phyloP scores from a whole-genome alignment of 805 yeast species.

The Cyberlindnera meyerae region DNA sequence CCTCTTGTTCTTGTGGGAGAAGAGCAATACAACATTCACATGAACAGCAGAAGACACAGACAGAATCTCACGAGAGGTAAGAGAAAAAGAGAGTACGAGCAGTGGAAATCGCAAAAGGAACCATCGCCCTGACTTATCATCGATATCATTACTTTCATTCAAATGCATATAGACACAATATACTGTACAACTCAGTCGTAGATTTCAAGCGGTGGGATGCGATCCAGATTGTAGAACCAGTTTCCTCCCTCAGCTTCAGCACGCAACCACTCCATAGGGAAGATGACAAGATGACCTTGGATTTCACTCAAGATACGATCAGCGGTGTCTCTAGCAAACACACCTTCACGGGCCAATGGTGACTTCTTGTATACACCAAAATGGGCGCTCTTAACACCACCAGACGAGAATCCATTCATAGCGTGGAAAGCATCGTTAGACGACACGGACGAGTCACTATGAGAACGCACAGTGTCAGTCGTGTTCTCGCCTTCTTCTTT shows the following conservation, averaged over 20 bases:
- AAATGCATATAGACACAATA: too few species aligned
- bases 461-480: too few species aligned
- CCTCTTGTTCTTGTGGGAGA: slow-evolving; percentile 68
- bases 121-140: too few species aligned
- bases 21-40: slow-evolving; percentile 64
- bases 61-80: slow-evolving; percentile 43
- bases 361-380: slow-evolving; percentile 31
- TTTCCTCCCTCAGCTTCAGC: slow-evolving; percentile 86
- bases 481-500: not conserved
- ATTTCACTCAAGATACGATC: slow-evolving; percentile 65
- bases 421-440: too few species aligned
- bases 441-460: too few species aligned
- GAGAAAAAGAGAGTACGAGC: slow-evolving; percentile 50
- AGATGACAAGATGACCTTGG: slow-evolving; percentile 84
- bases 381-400: slow-evolving; percentile 34
- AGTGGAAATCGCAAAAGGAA: slow-evolving; percentile 26
- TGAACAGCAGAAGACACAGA: slow-evolving; percentile 63
- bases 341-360: slow-evolving; percentile 36
- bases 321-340: slow-evolving; percentile 72
- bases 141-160: too few species aligned
- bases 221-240: slow-evolving; percentile 93
- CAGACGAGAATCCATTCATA: slow-evolving; percentile 3
- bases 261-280: slow-evolving; percentile 87
- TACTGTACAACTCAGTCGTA: slow-evolving; percentile 50
- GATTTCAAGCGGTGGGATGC: slow-evolving; percentile 92